These are phyloP conservation scores for Fusarium sp. DNA, from an alignment of 2,329 filamentous ascomycete species.

Conservation along the genomic window DNA sequence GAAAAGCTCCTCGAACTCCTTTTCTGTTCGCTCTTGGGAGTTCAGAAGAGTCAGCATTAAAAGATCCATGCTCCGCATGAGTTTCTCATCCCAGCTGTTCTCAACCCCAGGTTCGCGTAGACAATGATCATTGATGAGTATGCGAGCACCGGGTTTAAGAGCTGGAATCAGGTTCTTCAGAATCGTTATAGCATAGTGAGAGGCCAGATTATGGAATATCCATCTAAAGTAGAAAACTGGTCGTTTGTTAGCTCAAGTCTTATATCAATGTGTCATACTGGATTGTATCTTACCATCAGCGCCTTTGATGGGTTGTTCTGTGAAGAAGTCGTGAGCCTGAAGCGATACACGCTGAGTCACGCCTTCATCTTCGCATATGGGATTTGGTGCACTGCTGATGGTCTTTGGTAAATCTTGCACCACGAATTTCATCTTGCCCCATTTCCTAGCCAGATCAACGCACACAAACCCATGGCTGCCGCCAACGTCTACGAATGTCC, in stretches of 20 bases:
- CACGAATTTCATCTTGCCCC: constrained; percentile 64
- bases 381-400: constrained; percentile 59
- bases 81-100: constrained; percentile 59
- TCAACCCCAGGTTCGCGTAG: constrained; percentile 55
- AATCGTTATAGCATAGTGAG: constrained; percentile 62
- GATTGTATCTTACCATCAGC: constrained; percentile 60
- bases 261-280: neutral
- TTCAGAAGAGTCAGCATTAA: constrained; percentile 65
- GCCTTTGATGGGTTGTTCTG: constrained; percentile 63
- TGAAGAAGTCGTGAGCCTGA: constrained; percentile 68
- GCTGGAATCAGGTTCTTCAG: constrained; percentile 64
- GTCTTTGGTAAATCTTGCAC: constrained; percentile 67
- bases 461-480: constrained; percentile 69
- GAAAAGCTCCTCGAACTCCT: constrained; percentile 61
- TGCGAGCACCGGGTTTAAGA: constrained; percentile 64
- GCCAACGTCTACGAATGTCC: constrained; percentile 68
- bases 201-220: constrained; percentile 73
- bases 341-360: constrained; percentile 57
- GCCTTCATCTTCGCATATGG: constrained; percentile 54
- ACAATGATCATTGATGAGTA: constrained; percentile 62
- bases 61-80: constrained; percentile 63
- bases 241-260: constrained; percentile 20
- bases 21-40: constrained; percentile 61
- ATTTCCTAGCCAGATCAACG: constrained; percentile 64
- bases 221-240: constrained; percentile 64